Conservation (phyloP, 148 eudicot species). For the Rhododendron griersonianum region DNA sequence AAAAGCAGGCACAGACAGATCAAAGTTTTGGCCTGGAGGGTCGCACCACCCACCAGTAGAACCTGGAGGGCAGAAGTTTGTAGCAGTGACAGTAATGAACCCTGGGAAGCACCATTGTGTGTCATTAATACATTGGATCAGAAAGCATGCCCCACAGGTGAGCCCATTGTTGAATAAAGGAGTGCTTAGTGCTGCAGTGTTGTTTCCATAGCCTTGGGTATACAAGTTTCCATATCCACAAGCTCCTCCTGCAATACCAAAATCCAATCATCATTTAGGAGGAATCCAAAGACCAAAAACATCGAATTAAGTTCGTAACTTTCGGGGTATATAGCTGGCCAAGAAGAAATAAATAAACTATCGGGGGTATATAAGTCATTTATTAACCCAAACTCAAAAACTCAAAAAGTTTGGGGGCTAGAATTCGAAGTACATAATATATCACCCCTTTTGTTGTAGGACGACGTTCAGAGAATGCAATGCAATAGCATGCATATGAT, state of each 20-base stretch:
- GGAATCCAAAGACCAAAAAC: neutral
- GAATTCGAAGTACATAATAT: neutral
- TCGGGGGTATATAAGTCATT: no score
- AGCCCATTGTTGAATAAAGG: slow-evolving; percentile 39
- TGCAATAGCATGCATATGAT: neutral
- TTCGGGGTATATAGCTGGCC: no score
- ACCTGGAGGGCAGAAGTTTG: slow-evolving; percentile 44
- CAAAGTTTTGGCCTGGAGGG: slow-evolving; percentile 42
- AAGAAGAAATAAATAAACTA: no score
- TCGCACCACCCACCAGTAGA: slow-evolving; percentile 44
- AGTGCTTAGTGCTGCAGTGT: slow-evolving; percentile 44
- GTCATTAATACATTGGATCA: slow-evolving; percentile 26
- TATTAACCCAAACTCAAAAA: no score
- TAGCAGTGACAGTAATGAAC: slow-evolving; percentile 35
- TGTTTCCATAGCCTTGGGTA: slow-evolving; percentile 38
- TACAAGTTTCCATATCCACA: slow-evolving; percentile 46
- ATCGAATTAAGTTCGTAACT: neutral
- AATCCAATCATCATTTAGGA: neutral
- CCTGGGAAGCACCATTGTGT: slow-evolving; percentile 32
- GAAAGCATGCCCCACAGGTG: slow-evolving; percentile 38
- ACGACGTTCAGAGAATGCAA: neutral
- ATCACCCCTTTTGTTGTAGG: neutral
- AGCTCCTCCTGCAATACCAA: slow-evolving; percentile 34
- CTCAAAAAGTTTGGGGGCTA: neutral
- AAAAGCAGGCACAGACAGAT: slow-evolving; percentile 44